Evolutionary conservation across 2,329 filamentous ascomycete genomes (phyloP), one percentile per base, ranked within the genome.

Genomic region (Pezicula carpinea): DNA sequence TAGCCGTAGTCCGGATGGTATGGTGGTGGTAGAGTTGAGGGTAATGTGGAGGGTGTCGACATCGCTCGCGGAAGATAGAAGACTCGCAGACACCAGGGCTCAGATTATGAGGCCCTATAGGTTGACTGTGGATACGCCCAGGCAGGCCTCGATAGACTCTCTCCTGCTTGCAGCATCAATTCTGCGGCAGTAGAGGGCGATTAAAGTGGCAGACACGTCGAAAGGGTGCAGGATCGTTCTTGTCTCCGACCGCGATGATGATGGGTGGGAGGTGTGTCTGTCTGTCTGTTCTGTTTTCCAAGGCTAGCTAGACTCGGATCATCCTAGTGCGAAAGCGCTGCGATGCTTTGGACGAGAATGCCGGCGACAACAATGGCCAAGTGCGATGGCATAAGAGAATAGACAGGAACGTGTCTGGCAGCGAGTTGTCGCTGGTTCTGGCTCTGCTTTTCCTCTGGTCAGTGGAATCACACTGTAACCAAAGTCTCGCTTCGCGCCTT

Each of bases 11-110:
- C 77, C 52, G 78, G 76, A 68, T 82, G 79, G 67, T 84, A 40
- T 23, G 38, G 82, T 61, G 79, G 80, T 64, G 83, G 82, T 63
- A 88, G 75, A 58, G 83, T 85, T 52, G 86, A 89, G 58, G 87
- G 87, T 59, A 88, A 75, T 57, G 83, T 85, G 53, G 86, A 89
- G 58, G 87, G 87, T 59, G 87, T 90, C 75, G 87, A 91, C 87
- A 92, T 91, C 53, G 52, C 58, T 40, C 38, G 38, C 18, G 17
- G 38, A 23, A 5, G 19, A 15, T 21, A 40, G 42, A 46, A 38
- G 19, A 13, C 36, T 22, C 35, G 34, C 23, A 36, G 21, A 15
- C 22, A 31, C 22, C 19, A 26, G 31, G 18, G 31, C 43, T 43
- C 15, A 34, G 33, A 19, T 21, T n/a, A 29, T 39, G 35, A 45